phyloP scores from a whole-genome alignment of 495 filamentous ascomycete genomes.

The Tuber melanosporum region DNA sequence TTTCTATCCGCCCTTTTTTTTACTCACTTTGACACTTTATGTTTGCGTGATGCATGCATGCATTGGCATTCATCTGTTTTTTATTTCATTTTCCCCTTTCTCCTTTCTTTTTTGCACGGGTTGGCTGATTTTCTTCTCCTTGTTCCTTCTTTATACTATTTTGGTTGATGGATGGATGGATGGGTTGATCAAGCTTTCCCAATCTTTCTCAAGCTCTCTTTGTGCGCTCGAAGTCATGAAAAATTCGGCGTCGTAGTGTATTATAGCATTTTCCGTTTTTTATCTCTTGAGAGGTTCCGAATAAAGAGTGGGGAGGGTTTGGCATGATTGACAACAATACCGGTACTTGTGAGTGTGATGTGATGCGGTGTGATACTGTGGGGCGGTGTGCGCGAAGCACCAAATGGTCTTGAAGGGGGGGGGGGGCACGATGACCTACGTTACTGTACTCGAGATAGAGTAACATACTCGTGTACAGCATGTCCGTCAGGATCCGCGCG shows the following conservation, averaged over 20 bases:
- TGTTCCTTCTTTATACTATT: slow-evolving; percentile 17
- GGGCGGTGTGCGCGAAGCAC: neutral
- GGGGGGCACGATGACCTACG: neutral
- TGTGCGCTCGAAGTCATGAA: slow-evolving; percentile 1
- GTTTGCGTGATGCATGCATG: slow-evolving; percentile 33
- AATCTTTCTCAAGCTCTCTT: slow-evolving; percentile 1
- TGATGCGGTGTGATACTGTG: neutral
- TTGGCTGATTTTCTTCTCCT: slow-evolving; percentile 8
- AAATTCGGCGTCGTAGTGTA: neutral
- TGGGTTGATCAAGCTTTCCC: slow-evolving; percentile 1
- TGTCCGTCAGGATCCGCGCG: neutral
- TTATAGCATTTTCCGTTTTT: neutral
- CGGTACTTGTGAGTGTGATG: neutral
- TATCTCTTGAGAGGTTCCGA: neutral
- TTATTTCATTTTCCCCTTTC: slow-evolving; percentile 9
- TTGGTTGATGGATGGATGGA: slow-evolving; percentile 9
- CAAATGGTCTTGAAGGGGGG: neutral
- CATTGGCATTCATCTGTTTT: slow-evolving; percentile 35
- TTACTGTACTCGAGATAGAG: neutral
- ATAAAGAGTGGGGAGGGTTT: neutral
- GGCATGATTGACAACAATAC: neutral
- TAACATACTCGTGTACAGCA: too few relatives aligned
- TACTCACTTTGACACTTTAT: slow-evolving; percentile 16
- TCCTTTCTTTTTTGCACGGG: neutral
- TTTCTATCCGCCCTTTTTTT: slow-evolving; percentile 18